Evolutionary conservation across 2,329 filamentous ascomycete genomes (phyloP).

Genomic region (Blastomyces gilchristii): DNA sequence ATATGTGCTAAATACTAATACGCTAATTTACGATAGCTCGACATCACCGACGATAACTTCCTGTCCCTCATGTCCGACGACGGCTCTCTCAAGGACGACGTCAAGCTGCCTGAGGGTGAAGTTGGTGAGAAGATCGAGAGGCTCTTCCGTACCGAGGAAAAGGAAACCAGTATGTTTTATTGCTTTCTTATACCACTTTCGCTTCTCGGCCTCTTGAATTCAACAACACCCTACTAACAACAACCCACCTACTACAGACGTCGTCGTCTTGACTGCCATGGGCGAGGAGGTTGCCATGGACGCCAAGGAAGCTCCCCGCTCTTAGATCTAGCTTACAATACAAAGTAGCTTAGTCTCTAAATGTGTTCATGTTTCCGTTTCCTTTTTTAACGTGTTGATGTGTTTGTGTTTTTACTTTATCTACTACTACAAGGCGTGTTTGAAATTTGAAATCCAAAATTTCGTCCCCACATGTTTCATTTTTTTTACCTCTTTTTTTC

Average conservation of each 20-base stretch:
- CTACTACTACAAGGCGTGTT: background rate
- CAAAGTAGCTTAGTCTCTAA: background rate
- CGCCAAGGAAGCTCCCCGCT: constrained; percentile 72
- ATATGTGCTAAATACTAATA: background rate
- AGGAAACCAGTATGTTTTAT: constrained; percentile 73
- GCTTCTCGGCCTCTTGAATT: background rate
- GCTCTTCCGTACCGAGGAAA: constrained; percentile 72
- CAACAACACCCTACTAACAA: too few species aligned
- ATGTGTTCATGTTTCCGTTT: background rate
- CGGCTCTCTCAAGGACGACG: constrained; percentile 85
- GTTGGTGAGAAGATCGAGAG: constrained; percentile 75
- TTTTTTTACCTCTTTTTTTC: background rate
- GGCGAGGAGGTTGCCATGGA: constrained; percentile 87
- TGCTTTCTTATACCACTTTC: background rate
- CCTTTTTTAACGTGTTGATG: background rate
- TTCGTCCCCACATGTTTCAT: background rate
- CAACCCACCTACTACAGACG: constrained; percentile 45
- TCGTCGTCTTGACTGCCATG: constrained; percentile 92
- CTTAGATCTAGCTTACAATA: background rate
- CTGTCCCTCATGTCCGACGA: constrained; percentile 85
- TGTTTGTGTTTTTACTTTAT: background rate
- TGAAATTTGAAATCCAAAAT: background rate
- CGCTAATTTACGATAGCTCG: constrained; percentile 49
- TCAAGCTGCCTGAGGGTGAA: constrained; percentile 84
- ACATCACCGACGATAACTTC: constrained; percentile 89